Evolutionary conservation across 306 rosid species (phyloP), one percentile per base, ranked within the genome.

Genomic region (Quillaja saponaria): DNA sequence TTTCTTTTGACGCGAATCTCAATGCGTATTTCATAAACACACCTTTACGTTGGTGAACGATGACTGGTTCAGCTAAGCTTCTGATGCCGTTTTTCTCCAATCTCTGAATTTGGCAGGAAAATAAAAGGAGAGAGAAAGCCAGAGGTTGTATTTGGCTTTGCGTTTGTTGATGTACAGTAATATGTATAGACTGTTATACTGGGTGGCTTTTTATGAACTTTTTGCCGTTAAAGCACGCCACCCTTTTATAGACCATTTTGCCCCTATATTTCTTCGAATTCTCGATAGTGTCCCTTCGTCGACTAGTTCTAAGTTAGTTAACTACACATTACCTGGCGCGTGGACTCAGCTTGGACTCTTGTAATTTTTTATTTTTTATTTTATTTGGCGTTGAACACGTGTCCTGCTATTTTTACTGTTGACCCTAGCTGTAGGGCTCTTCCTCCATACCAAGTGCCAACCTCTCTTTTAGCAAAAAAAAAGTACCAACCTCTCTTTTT

Each of bases 161-260:
- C n/a, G n/a, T n/a, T n/a, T n/a, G n/a, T n/a, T n/a, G n/a, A n/a
- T n/a, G n/a, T 31, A 64, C 37, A 62, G 68, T 56, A 3, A 64
- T 41, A 55, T 73, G 75, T 67, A 70, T 44, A 67, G 66, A 82
- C 86, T 81, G 80, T 66, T 77, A 38, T 62, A 58, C 90, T 73
- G 86, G 75, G 78, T 74, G 81, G 78, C 75, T 61, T 53, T 67
- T 49, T 14, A 71, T 45, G 39, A 28, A 28, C 18, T 52, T 71
- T 69, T 54, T 80, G 88, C 76, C 81, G 76, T 69, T 63, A 78
- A 76, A 60, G 82, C 95, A 80, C 85, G 87, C 87, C 85, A 82
- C 47, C 72, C 58, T 35, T 13, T 12, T 8, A 5, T 57, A 7
- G 52, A 78, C 95, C 1, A 49, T 80, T 75, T 73, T 83, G 1